phyloP scores from a whole-genome alignment of 2,329 filamentous ascomycete genomes.

The Ophiostoma sp. region DNA sequence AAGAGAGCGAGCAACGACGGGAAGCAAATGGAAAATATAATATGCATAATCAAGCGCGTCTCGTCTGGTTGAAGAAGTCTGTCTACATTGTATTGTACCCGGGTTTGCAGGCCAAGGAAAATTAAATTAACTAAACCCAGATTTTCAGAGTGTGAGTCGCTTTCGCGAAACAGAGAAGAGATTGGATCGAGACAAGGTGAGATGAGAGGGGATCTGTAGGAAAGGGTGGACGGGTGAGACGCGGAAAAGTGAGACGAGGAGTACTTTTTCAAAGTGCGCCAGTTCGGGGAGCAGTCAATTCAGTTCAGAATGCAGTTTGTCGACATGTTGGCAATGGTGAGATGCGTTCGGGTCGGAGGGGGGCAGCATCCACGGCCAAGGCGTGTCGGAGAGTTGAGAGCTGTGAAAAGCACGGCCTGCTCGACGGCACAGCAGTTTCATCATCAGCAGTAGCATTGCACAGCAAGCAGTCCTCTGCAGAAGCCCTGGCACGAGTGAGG shows the following conservation, averaged over 20 bases:
- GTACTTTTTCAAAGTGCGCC: neutral
- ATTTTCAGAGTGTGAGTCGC: neutral
- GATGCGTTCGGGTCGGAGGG: neutral
- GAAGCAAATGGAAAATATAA: neutral
- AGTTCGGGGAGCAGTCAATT: neutral
- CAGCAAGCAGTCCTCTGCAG: neutral
- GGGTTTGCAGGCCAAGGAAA: no score
- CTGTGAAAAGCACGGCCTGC: neutral
- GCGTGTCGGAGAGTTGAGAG: neutral
- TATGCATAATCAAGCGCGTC: conserved; percentile 1
- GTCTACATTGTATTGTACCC: no score
- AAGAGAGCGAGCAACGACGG: neutral
- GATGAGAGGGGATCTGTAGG: neutral
- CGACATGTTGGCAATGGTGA: neutral
- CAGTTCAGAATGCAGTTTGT: neutral
- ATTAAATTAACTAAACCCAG: neutral
- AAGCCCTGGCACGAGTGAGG: neutral
- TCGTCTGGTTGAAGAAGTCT: neutral
- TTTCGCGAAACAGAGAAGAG: neutral
- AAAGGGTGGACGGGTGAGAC: neutral
- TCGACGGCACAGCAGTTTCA: conserved; percentile 1
- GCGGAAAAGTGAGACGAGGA: neutral
- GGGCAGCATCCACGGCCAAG: neutral
- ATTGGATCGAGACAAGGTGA: neutral
- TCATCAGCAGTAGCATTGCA: neutral